Percentiles rank a stretch among this genome's conserved stretches.
phyloP scores from a whole-genome alignment of 768 basidiomycete genomes.

The Suillus variegatus region DNA sequence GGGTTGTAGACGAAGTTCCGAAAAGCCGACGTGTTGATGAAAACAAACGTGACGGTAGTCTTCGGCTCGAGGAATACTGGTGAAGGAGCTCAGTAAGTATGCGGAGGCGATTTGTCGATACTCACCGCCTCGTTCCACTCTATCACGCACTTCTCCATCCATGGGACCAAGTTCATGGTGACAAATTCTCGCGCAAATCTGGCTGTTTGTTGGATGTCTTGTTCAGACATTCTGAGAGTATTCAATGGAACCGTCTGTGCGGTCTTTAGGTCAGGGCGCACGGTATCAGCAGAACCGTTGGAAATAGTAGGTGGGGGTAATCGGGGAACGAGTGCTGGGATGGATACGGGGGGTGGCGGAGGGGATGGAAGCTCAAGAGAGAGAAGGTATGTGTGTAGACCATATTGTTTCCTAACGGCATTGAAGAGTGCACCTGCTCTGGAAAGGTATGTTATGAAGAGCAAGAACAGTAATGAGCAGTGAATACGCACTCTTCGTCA shows the following conservation, averaged over 20 bases:
- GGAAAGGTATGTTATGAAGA: slow-evolving; percentile 13
- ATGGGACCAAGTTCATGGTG: slow-evolving; percentile 87
- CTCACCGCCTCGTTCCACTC: slow-evolving; percentile 90
- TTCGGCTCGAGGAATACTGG: slow-evolving; percentile 71
- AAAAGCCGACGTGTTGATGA: slow-evolving; percentile 84
- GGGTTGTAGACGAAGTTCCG: slow-evolving; percentile 57
- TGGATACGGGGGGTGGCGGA: slow-evolving; percentile 65
- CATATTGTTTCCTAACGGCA: slow-evolving; percentile 86
- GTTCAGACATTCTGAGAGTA: slow-evolving; percentile 57
- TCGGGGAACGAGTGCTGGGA: slow-evolving; percentile 66
- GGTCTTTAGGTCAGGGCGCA: slow-evolving; percentile 19
- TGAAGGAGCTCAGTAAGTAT: slow-evolving; percentile 8
- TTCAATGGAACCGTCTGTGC: slow-evolving; percentile 19
- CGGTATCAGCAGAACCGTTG: slow-evolving; percentile 22
- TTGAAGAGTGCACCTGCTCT: slow-evolving; percentile 82
- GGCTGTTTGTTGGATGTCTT: slow-evolving; percentile 73
- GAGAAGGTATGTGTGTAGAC: slow-evolving; percentile 74
- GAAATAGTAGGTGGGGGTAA: slow-evolving; percentile 54
- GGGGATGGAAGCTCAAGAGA: slow-evolving; percentile 60
- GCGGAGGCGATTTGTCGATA: slow-evolving; percentile 5
- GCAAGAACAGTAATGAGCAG: not conserved
- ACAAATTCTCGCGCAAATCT: slow-evolving; percentile 87
- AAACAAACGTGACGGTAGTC: slow-evolving; percentile 83
- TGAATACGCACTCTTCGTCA: slow-evolving; percentile 70
- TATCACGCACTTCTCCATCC: slow-evolving; percentile 93